Percentiles rank a stretch among this genome's conserved stretches.
phyloP scores from a whole-genome alignment of 164 flowering plant genomes.

The Macadamia tetraphylla region DNA sequence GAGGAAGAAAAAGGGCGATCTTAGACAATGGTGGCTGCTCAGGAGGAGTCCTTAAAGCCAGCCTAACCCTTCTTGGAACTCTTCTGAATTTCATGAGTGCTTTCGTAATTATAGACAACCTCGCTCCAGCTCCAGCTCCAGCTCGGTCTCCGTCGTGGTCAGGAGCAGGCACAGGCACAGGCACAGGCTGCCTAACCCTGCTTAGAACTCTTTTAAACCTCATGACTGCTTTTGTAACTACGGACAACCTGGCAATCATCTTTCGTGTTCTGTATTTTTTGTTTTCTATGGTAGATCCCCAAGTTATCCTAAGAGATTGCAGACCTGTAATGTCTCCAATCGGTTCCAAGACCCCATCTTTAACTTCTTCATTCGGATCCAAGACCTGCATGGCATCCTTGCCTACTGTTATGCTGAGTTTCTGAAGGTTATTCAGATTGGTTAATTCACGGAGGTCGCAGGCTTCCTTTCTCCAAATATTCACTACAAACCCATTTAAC shows the following conservation, averaged over 20 bases:
- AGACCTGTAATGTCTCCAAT: background rate
- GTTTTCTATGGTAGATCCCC: background rate
- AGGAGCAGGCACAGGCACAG: no score
- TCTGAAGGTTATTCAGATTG: background rate
- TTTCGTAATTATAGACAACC: no score
- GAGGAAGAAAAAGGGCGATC: background rate
- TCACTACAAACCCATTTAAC: conserved; percentile 20
- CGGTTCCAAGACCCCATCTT: background rate
- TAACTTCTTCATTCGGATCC: background rate
- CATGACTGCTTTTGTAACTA: no score
- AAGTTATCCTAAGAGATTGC: background rate
- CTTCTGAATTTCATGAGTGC: no score
- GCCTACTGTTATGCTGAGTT: background rate
- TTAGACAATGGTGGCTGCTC: background rate
- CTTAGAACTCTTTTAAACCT: no score
- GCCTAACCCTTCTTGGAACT: no score
- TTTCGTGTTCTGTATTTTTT: background rate
- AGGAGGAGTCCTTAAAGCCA: no score
- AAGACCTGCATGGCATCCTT: background rate
- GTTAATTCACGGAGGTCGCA: background rate
- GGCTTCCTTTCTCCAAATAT: background rate
- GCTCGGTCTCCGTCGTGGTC: no score
- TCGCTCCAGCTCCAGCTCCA: no score
- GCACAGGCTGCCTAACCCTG: no score
- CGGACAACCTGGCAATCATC: no score